phyloP scores from a whole-genome alignment of 225 moss, liverwort and hornwort species.

The Neckera pumila region DNA sequence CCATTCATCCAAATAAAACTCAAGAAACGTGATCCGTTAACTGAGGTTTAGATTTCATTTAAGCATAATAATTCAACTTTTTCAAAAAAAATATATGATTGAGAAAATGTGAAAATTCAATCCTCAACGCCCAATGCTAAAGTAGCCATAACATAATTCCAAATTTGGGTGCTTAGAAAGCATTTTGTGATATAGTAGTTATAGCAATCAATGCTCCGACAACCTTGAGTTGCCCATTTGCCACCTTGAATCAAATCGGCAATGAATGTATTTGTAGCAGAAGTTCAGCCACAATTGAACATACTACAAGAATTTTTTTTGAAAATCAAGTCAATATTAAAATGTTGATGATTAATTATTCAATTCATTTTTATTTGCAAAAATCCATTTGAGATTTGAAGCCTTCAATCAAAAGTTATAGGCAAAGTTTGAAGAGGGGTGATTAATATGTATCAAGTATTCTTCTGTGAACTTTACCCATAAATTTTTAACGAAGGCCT shows the following conservation, averaged over 20 bases:
- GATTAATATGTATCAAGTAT: background rate
- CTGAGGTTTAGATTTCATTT: no score
- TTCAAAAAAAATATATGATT: no score
- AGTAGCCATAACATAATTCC: background rate
- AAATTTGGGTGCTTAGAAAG: background rate
- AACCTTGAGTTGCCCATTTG: rapidly evolving
- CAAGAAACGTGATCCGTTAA: no score
- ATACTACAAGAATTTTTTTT: background rate
- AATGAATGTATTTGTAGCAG: background rate
- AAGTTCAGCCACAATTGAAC: background rate
- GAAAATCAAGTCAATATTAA: background rate
- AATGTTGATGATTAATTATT: background rate
- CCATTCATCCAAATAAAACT: no score
- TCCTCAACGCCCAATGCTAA: background rate
- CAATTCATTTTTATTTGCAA: background rate
- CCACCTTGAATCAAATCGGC: background rate
- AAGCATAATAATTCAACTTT: no score
- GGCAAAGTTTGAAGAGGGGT: background rate
- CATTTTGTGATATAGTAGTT: background rate
- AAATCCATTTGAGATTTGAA: background rate
- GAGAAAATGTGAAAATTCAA: no score
- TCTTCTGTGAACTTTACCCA: background rate
- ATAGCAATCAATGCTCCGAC: background rate
- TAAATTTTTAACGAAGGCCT: background rate
- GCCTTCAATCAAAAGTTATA: background rate